Evolutionary conservation across 1,139 yeast species (phyloP), one percentile per base, ranked within the genome.

Genomic region (Neolecta irregularis): DNA sequence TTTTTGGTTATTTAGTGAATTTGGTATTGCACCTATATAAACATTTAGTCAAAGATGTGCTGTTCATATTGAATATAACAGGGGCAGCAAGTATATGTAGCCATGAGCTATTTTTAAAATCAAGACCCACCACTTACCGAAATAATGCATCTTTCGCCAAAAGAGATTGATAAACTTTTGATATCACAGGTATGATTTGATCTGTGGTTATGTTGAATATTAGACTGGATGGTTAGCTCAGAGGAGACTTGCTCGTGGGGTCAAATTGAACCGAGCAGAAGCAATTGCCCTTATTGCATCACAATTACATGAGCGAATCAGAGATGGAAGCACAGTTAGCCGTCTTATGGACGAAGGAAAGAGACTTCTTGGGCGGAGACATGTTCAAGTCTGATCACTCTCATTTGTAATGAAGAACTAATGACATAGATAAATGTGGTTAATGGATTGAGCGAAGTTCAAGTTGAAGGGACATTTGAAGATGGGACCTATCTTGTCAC

Each of bases 401-500:
- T n/a, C 15, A 13, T 11, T 11, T 3, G 3, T 4, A 26, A 26
- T 15, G 4, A n/a, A 25, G 12, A 23, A 23, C 25, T n/a, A n/a
- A 3, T 3, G 12, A 23, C 15, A 25, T 7, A 32, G 32, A 39
- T 40, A 5, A 12, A 32, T 4, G 41, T 39, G 15, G 37, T 36
- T 7, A 19, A 23, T 9, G 33, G 23, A 3, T 26, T 39, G 11
- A 37, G 36, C 13, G 41, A 39, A 21, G 23, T 39, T 23, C 33
- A 33, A 40, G 35, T 39, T 16, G 41, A 39, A 26, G 41, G 40
- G 19, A 39, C 40, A 1, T 39, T 39, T 24, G 30, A 33, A 18
- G 41, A 39, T 21, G 41, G 41, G 11, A 33, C 41, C 15, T 39
- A 39, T 20, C 33, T 39, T 3, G 40, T 39, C 22, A 39, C 41